A percentile compares a stretch with the other conserved stretches of the same genome.
Conservation (phyloP, 306 rosid genomes). For the Fagus sylvatica region DNA sequence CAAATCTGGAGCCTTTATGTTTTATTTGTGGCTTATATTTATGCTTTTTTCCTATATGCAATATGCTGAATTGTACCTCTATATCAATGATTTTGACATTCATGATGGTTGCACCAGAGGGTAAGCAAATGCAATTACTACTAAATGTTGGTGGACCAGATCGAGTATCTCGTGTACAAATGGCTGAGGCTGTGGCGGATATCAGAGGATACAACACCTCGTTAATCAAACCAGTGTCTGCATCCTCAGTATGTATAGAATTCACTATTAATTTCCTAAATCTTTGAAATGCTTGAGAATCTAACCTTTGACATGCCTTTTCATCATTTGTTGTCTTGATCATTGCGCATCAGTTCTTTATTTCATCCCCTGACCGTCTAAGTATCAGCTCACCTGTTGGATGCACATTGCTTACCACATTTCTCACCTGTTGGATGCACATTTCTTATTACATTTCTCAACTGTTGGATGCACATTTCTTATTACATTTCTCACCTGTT, state of each 20-base stretch:
- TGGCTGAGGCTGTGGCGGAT: slow-evolving; percentile 87
- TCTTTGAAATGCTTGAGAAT: slow-evolving; percentile 1
- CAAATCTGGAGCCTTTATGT: too few species aligned
- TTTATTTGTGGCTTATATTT: neutral
- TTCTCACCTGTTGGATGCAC: neutral
- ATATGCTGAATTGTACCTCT: slow-evolving; percentile 19
- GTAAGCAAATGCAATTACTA: slow-evolving; percentile 64
- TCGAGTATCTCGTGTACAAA: slow-evolving; percentile 75
- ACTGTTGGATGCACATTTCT: slow-evolving; percentile 1
- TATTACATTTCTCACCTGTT: neutral
- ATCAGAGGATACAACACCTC: slow-evolving; percentile 65
- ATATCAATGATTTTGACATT: slow-evolving; percentile 19
- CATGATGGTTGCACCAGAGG: slow-evolving; percentile 41
- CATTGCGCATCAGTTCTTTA: neutral
- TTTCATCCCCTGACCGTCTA: slow-evolving; percentile 6
- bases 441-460: slow-evolving; percentile 13
- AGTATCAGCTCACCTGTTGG: slow-evolving; percentile 16
- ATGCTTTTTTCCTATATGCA: neutral
- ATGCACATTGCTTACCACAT: slow-evolving; percentile 8
- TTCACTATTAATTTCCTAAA: slow-evolving; percentile 20
- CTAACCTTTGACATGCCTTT: neutral
- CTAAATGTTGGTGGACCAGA: slow-evolving; percentile 89
- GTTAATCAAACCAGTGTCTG: slow-evolving; percentile 64
- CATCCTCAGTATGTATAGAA: slow-evolving; percentile 56
- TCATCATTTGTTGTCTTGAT: slow-evolving; percentile 11